These are phyloP conservation scores for Fistulinella cinereoalba DNA, from an alignment of 1,284 basidiomycete species.

Conservation along the genomic window DNA sequence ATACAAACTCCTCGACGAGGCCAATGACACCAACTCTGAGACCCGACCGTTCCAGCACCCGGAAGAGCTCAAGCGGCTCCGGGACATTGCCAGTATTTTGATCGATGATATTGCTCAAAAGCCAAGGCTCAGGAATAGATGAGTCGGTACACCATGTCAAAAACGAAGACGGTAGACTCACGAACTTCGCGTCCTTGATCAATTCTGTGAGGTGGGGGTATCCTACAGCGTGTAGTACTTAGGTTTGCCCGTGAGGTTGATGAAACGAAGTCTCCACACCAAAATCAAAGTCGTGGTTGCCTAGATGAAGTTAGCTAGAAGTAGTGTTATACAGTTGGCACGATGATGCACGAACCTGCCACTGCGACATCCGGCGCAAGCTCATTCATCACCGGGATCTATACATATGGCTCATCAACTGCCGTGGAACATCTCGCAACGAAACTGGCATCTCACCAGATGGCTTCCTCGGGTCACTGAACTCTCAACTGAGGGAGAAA, in stretches of 20 bases:
- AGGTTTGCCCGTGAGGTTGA: constrained; percentile 2
- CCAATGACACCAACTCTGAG: constrained; percentile 65
- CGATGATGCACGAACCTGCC: constrained; percentile 44
- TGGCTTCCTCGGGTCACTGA: constrained; percentile 88
- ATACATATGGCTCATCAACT: constrained; percentile 21
- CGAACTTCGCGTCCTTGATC: constrained; percentile 57
- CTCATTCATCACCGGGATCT: constrained; percentile 84
- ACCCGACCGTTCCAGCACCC: constrained; percentile 55
- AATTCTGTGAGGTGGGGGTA: constrained; percentile 79
- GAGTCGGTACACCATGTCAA: background rate
- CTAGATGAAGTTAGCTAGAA: constrained; percentile 30
- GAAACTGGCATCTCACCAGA: constrained; percentile 75
- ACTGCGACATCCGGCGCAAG: constrained; percentile 64
- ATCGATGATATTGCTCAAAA: constrained; percentile 60
- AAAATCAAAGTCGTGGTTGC: constrained; percentile 67
- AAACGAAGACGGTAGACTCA: constrained; percentile 38
- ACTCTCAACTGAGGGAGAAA: constrained; percentile 83
- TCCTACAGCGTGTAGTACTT: constrained; percentile 41
- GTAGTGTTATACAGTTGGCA: background rate
- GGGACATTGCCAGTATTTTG: constrained; percentile 48
- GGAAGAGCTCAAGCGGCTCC: constrained; percentile 46
- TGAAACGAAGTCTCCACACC: constrained; percentile 22
- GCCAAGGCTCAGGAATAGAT: constrained; percentile 46
- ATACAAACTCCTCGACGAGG: constrained; percentile 62
- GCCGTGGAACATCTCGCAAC: background rate